phyloP scores from a whole-genome alignment of 202 grass and related monocot genomes.

The Setaria viridis region DNA sequence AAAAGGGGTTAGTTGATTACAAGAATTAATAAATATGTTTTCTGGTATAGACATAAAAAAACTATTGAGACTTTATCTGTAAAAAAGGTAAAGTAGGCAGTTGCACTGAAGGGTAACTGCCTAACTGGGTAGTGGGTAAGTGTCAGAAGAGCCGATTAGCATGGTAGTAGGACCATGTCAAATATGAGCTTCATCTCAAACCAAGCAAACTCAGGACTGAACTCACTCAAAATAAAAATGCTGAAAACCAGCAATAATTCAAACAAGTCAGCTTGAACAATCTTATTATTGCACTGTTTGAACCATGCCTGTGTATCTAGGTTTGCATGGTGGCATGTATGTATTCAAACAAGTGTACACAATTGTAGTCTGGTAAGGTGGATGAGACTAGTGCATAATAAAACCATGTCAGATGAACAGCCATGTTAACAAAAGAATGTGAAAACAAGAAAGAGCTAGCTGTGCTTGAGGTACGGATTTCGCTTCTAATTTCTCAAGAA shows the following conservation, averaged over 20 bases:
- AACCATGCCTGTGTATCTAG: slow-evolving; percentile 1
- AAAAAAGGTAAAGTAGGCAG: neutral
- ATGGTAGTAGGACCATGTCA: neutral
- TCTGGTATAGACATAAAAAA: slow-evolving; percentile 25
- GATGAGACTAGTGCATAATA: neutral
- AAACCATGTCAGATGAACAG: slow-evolving; percentile 26
- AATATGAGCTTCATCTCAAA: neutral
- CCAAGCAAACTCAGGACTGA: neutral
- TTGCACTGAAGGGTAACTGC: neutral
- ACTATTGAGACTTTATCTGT: slow-evolving; percentile 18
- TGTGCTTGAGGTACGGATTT: slow-evolving; percentile 11
- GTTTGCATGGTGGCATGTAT: neutral
- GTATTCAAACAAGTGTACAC: neutral
- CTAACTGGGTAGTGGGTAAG: neutral
- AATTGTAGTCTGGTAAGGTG: neutral
- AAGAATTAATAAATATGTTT: slow-evolving; percentile 20
- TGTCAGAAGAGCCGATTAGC: slow-evolving; percentile 25
- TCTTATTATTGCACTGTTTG: neutral
- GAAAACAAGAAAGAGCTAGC: slow-evolving; percentile 30
- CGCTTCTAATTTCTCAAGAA: slow-evolving; percentile 35
- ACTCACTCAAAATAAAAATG: neutral
- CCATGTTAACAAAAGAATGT: slow-evolving; percentile 34
- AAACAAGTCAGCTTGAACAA: neutral
- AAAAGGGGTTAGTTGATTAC: slow-evolving; percentile 33
- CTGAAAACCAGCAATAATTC: neutral